phyloP scores from a whole-genome alignment of 345 rosid genomes.

The Ceriops zippeliana region DNA sequence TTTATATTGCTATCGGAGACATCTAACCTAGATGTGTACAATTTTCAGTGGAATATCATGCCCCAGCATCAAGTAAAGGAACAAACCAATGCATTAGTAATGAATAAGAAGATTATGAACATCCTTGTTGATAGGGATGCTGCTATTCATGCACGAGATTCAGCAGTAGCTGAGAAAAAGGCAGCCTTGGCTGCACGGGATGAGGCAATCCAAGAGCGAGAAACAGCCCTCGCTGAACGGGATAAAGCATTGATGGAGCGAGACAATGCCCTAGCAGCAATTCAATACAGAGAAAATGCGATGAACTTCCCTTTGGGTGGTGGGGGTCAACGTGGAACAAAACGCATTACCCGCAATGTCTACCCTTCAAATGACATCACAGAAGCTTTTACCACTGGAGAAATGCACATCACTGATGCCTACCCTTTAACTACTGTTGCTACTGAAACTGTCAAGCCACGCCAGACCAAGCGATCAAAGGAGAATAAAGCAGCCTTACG shows the following conservation, averaged over 20 bases:
- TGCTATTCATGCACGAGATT: constrained; percentile 65
- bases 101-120: constrained; percentile 85
- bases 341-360: constrained; percentile 45
- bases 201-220: constrained; percentile 75
- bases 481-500: constrained; percentile 42
- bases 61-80: constrained; percentile 79
- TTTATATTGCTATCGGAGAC: constrained; percentile 9
- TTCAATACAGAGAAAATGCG: constrained; percentile 55
- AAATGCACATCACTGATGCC: constrained; percentile 46
- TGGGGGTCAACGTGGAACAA: constrained; percentile 47
- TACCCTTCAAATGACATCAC: constrained; percentile 34
- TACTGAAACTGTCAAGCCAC: constrained; percentile 40
- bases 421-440: constrained; percentile 47
- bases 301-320: constrained; percentile 40
- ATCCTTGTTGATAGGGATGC: constrained; percentile 77
- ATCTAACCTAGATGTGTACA: constrained; percentile 20
- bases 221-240: constrained; percentile 68
- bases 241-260: constrained; percentile 80
- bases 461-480: constrained; percentile 47
- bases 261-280: constrained; percentile 67
- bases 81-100: constrained; percentile 64
- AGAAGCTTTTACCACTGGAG: constrained; percentile 37
- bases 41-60: constrained; percentile 67
- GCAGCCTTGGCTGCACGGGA: constrained; percentile 76
- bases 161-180: constrained; percentile 58